Conservation (phyloP, 306 rosid genomes). For the Ceratonia siliqua region DNA sequence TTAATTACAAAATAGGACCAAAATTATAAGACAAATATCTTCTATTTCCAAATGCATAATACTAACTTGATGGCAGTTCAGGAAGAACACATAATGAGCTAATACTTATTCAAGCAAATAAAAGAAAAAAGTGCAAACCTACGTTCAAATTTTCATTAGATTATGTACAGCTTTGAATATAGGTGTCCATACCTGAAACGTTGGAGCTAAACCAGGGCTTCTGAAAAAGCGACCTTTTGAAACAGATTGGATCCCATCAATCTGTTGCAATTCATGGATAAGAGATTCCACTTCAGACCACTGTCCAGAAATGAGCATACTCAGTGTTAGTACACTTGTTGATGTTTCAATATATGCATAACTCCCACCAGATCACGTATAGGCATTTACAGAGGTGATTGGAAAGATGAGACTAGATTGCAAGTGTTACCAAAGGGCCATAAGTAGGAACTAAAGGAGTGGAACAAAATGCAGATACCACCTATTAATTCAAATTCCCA, state of each 20-base stretch:
- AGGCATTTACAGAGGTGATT: neutral
- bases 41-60: neutral
- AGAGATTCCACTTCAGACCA: conserved; percentile 89
- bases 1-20: neutral
- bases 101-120: conserved; percentile 17
- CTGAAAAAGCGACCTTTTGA: conserved; percentile 84
- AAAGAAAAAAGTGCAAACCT: conserved; percentile 16
- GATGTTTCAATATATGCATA: conserved; percentile 23
- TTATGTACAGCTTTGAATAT: conserved; percentile 20
- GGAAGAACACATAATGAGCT: conserved; percentile 14
- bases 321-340: neutral
- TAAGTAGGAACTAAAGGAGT: neutral
- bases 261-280: conserved; percentile 70
- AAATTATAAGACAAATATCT: neutral
- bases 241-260: conserved; percentile 74
- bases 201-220: conserved; percentile 97
- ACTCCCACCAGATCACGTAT: neutral
- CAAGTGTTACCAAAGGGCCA: conserved; percentile 15
- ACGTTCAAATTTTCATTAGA: conserved; percentile 1
- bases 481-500: neutral
- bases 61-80: conserved; percentile 6
- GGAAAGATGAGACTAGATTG: neutral
- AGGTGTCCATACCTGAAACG: conserved; percentile 69
- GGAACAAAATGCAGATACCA: neutral
- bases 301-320: conserved; percentile 51